phyloP scores from a whole-genome alignment of 495 filamentous ascomycete species.

The Aspergillus campestris region DNA sequence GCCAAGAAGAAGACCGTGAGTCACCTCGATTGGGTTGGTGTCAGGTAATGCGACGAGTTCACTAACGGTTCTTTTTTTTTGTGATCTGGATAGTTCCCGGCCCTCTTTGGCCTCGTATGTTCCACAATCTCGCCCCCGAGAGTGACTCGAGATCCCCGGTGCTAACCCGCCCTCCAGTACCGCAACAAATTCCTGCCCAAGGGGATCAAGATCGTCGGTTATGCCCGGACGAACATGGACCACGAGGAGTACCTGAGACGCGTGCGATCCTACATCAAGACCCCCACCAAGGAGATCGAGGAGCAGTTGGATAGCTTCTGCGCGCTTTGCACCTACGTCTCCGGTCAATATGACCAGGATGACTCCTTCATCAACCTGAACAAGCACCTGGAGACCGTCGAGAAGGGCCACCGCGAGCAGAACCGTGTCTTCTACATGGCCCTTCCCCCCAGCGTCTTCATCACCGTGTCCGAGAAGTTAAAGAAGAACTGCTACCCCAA shows the following conservation, averaged over 20 bases:
- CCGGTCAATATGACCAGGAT: constrained; percentile 95
- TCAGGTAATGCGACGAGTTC: constrained; percentile 8
- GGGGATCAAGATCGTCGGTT: constrained; percentile 95
- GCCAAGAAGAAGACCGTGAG: constrained; percentile 99
- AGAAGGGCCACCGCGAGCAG: constrained; percentile 71
- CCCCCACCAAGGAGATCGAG: constrained; percentile 94
- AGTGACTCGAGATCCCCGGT: not conserved
- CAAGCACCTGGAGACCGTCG: constrained; percentile 82
- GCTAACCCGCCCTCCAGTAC: constrained; percentile 51
- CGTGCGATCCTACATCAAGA: constrained; percentile 97
- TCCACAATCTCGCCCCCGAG: not conserved
- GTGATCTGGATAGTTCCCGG: constrained; percentile 64
- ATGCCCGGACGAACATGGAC: constrained; percentile 99
- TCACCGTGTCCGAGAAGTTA: constrained; percentile 89
- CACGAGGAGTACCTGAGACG: constrained; percentile 87
- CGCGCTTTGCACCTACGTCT: constrained; percentile 81
- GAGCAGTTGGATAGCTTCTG: constrained; percentile 88
- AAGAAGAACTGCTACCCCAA: constrained; percentile 95
- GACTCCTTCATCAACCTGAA: constrained; percentile 85
- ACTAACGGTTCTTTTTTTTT: no score
- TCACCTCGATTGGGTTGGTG: constrained; percentile 11
- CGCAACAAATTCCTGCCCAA: constrained; percentile 98
- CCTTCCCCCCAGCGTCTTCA: constrained; percentile 95
- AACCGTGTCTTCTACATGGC: constrained; percentile 99
- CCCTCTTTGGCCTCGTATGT: constrained; percentile 94